Evolutionary conservation across 352 stramenopile genomes (phyloP).

Genomic region (Peronospora belbahrii): DNA sequence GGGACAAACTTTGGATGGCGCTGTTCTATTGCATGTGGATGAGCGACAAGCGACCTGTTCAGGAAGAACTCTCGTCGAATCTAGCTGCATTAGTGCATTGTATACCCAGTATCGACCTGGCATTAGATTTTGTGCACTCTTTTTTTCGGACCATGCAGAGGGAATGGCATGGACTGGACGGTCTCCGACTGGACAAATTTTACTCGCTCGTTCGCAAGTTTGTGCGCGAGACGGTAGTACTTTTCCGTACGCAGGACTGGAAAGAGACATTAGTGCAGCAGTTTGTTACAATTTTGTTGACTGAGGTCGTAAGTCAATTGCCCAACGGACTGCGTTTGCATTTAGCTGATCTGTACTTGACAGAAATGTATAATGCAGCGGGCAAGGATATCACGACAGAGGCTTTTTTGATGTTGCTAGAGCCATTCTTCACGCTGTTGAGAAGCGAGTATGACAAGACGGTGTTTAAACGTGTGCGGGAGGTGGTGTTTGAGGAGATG

Average conservation of each 20-base stretch:
- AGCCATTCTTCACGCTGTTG: conserved; percentile 77
- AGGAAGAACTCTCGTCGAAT: conserved; percentile 71
- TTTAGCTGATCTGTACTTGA: conserved; percentile 65
- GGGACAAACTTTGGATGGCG: conserved; percentile 86
- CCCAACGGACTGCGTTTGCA: conserved; percentile 79
- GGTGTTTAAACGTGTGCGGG: conserved; percentile 70
- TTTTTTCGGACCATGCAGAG: conserved; percentile 83
- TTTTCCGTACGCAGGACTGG: conserved; percentile 54
- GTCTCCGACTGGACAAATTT: conserved; percentile 80
- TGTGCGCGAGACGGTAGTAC: conserved; percentile 54
- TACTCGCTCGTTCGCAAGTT: conserved; percentile 82
- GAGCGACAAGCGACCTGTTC: conserved; percentile 79
- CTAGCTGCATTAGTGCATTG: conserved; percentile 53
- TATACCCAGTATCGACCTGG: conserved; percentile 34
- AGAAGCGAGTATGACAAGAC: conserved; percentile 73
- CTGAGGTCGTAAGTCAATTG: conserved; percentile 64
- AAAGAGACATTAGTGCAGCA: conserved; percentile 34
- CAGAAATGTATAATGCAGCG: conserved; percentile 50
- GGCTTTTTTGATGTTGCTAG: conserved; percentile 62
- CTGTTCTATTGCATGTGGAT: conserved; percentile 89
- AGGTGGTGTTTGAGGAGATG: conserved; percentile 68
- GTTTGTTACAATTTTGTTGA: conserved; percentile 61
- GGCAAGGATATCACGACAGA: conserved; percentile 45
- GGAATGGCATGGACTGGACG: conserved; percentile 82
- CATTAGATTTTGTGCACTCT: conserved; percentile 65